A percentile compares a stretch with the other conserved stretches of the same genome.
Evolutionary conservation across 2,329 filamentous ascomycete genomes (phyloP).

Genomic region (Metarhizium album): DNA sequence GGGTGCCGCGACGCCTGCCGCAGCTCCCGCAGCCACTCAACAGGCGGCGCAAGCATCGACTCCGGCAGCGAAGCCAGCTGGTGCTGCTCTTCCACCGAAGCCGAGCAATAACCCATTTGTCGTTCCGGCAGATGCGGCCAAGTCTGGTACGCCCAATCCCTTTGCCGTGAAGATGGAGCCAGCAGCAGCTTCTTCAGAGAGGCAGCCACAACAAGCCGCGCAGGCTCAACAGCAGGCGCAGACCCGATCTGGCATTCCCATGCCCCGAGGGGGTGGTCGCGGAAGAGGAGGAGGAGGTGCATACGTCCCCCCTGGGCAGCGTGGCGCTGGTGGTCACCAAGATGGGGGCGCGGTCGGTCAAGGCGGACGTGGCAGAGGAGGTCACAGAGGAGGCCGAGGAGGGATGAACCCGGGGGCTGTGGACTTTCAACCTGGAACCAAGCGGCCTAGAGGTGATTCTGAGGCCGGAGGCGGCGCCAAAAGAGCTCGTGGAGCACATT

Average conservation of each 20-base stretch:
- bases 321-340: constrained; percentile 23
- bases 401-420: constrained; percentile 39
- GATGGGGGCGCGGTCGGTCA: constrained; percentile 20
- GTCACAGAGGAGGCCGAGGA: constrained; percentile 27
- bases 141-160: constrained; percentile 2
- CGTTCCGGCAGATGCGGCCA: background rate
- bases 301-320: constrained; percentile 27
- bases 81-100: constrained; percentile 1
- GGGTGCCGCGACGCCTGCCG: constrained; percentile 4
- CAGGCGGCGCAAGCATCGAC: constrained; percentile 1
- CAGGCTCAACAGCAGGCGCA: constrained; percentile 12
- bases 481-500: constrained; percentile 30
- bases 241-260: constrained; percentile 27
- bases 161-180: constrained; percentile 5
- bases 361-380: constrained; percentile 30
- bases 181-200: background rate
- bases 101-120: constrained; percentile 1
- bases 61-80: constrained; percentile 9
- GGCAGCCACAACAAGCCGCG: background rate
- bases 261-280: constrained; percentile 30
- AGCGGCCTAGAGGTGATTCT: constrained; percentile 44
- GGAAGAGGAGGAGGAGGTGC: constrained; percentile 27
- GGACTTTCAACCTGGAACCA: constrained; percentile 48
- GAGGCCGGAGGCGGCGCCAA: constrained; percentile 31
- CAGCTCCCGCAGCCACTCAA: constrained; percentile 1